These are phyloP conservation scores for Metschnikowia aberdeeniae DNA, from an alignment of 805 yeast species.

Conservation along the genomic window DNA sequence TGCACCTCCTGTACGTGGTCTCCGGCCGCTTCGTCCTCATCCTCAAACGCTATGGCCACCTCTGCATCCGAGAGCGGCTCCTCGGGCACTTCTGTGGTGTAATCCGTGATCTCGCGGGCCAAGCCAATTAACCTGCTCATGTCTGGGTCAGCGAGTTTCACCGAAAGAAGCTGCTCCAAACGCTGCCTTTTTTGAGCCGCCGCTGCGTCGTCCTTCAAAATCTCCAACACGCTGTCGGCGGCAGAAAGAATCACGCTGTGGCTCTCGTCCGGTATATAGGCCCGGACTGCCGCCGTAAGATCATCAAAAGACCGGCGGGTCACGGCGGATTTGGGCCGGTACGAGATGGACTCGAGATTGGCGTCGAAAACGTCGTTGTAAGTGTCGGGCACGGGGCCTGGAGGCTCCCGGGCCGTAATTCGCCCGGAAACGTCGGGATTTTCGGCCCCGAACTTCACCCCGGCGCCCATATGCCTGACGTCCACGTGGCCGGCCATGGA, in stretches of 20 bases:
- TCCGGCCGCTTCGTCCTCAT: constrained; percentile 12
- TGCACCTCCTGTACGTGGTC: constrained; percentile 23
- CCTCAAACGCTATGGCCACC: constrained; percentile 22
- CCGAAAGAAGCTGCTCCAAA: constrained; percentile 46
- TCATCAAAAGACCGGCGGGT: constrained; percentile 50
- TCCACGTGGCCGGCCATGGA: constrained; percentile 69
- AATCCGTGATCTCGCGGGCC: constrained; percentile 50
- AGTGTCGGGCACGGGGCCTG: background rate
- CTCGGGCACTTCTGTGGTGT: constrained; percentile 19
- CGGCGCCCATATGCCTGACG: constrained; percentile 65
- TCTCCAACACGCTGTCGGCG: constrained; percentile 59
- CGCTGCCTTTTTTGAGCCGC: constrained; percentile 46
- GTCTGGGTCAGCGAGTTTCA: constrained; percentile 36
- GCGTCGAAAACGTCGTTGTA: background rate
- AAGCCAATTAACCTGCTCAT: constrained; percentile 46
- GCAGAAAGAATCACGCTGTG: constrained; percentile 70
- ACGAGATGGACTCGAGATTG: constrained; percentile 47
- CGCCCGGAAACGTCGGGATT: background rate
- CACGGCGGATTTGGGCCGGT: constrained; percentile 57
- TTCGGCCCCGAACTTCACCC: constrained; percentile 27
- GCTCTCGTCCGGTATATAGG: constrained; percentile 67
- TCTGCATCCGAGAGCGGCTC: constrained; percentile 18
- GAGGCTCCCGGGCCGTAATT: background rate
- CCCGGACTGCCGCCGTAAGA: constrained; percentile 55
- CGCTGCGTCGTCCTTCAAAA: constrained; percentile 42